phyloP scores from a whole-genome alignment of 139 green algal genomes.

The Chlamydomonas sp. region DNA sequence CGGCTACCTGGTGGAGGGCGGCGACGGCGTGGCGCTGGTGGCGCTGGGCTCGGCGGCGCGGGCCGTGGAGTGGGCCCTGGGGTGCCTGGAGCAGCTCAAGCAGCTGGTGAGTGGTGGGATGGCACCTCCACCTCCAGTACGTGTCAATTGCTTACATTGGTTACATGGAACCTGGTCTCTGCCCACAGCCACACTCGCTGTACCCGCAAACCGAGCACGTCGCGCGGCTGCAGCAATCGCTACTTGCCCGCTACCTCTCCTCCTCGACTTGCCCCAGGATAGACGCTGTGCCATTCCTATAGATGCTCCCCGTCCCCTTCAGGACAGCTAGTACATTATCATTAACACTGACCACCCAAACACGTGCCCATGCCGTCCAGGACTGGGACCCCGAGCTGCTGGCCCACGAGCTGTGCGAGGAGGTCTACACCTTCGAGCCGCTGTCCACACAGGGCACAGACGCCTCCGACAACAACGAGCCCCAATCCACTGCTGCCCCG shows the following conservation, averaged over 20 bases:
- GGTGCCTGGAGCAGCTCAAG: neutral
- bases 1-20: neutral
- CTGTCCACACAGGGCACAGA: neutral
- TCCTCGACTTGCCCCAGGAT: too few species aligned
- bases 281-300: too few species aligned
- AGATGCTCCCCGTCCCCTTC: too few species aligned
- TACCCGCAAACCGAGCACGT: too few species aligned
- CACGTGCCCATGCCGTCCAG: neutral
- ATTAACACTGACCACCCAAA: too few species aligned
- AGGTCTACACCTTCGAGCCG: neutral
- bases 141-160: neutral
- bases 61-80: neutral
- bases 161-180: neutral
- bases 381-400: neutral
- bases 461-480: neutral
- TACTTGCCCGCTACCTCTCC: too few species aligned
- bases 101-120: neutral
- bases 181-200: too few species aligned
- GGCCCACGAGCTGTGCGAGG: neutral
- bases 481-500: neutral
- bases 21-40: neutral
- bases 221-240: too few species aligned
- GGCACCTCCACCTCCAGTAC: neutral
- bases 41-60: neutral
- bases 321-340: too few species aligned